Evolutionary conservation across 2,329 filamentous ascomycete species (phyloP), one percentile per base, ranked within the genome.

Genomic region (Curvularia hawaiiensis): DNA sequence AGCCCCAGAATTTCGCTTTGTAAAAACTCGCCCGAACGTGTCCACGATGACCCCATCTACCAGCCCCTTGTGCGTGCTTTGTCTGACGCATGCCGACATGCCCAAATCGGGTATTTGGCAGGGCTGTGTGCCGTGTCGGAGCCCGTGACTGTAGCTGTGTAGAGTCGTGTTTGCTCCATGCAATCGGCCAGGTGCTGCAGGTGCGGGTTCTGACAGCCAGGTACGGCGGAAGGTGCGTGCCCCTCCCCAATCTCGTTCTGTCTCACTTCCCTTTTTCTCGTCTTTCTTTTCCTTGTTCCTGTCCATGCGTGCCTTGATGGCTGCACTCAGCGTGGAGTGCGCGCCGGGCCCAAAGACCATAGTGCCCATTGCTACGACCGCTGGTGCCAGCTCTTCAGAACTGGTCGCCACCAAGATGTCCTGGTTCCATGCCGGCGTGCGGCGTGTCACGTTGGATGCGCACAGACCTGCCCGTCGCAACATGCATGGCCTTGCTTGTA

Each of bases 201-300:
- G 50, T 58, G 53, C 52, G 52, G 48, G 61, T 49, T 53, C 50
- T 58, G 31, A 46, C 44, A 52, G 59, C 54, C 46, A 59, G 59
- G 56, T 53, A 59, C 61, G 58, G 35, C 49, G 55, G 45, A 61
- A 72, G 71, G 70, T 72, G 66, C 62, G 71, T 72, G 62, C 61
- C 22, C 39, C 50, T 43, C 39, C 60, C 50, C 31, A 38, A 31
- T 65, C 59, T 64, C 49, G 53, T 67, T 65, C 60, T 61, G 56
- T 58, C 56, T 65, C 39, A 58, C 60, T 67, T 63, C 54, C 55
- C 54, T 59, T 38, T 58, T 60, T 58, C 56, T 35, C 57, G 59
- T 59, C 54, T 51, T 59, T 38, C 56, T 60, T 59, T 38, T 38
- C 8, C 35, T 56, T 58, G 53, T 31, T 45, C 3, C 26, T 54